Conservation (phyloP, 768 basidiomycete species). For the Crassisporium funariophilum region DNA sequence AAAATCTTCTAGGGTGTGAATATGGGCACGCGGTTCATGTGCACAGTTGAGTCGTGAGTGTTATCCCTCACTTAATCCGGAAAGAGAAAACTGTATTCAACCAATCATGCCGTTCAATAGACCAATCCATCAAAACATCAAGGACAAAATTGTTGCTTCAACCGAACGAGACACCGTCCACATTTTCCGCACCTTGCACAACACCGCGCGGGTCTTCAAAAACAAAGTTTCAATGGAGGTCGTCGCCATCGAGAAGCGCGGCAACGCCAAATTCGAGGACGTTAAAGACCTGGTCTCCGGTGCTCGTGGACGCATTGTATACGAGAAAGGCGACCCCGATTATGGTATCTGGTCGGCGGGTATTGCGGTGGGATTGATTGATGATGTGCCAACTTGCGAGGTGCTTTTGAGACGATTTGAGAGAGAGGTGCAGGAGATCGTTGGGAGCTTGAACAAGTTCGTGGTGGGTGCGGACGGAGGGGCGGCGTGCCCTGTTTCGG, state of each 20-base stretch:
- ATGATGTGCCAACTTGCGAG: constrained; percentile 83
- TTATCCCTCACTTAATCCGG: not conserved
- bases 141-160: constrained; percentile 83
- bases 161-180: constrained; percentile 84
- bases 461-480: constrained; percentile 15
- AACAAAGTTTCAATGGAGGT: constrained; percentile 85
- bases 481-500: constrained; percentile 9
- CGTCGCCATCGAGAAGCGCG: constrained; percentile 77
- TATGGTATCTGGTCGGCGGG: constrained; percentile 86
- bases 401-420: constrained; percentile 71
- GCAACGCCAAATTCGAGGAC: constrained; percentile 88
- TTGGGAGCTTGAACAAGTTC: constrained; percentile 46
- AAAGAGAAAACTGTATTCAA: not conserved
- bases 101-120: constrained; percentile 34
- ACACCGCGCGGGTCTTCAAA: constrained; percentile 86
- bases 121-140: constrained; percentile 88
- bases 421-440: constrained; percentile 70
- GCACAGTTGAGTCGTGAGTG: constrained; percentile 76
- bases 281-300: constrained; percentile 77
- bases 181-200: constrained; percentile 86
- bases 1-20: constrained; percentile 74
- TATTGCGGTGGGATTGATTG: constrained; percentile 67
- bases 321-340: constrained; percentile 83
- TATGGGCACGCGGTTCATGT: constrained; percentile 93
- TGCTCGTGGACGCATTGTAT: constrained; percentile 68